Evolutionary conservation across 2,329 filamentous ascomycete genomes (phyloP), one percentile per base, ranked within the genome.

Genomic region (Colletotrichum truncatum): DNA sequence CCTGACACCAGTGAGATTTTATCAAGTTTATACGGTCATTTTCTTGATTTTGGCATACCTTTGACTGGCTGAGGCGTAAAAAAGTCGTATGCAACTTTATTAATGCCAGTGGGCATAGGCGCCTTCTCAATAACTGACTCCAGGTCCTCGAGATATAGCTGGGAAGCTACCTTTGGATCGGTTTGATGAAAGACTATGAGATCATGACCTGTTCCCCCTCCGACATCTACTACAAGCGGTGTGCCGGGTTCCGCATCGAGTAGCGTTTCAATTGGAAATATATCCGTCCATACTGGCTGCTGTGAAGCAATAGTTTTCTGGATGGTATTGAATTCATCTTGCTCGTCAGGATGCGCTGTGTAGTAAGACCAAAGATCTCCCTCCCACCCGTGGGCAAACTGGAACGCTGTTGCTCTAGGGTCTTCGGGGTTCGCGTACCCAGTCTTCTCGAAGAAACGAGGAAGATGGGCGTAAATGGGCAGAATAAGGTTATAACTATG

Each of bases 11-110:
- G 2, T 46, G 7, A 0, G 28, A 1, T 0, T 18, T 0, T 8
- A 23, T 4, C 8, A 6, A 4, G 11, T 34, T 7, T 18, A 16
- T 14, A 0, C 1, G 12, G 23, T 1, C 3, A 14, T 12, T 1
- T 14, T 9, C 9, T 2, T 6, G 39, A 28, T 9, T 6, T 2
- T 6, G 39, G 21, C 38, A 21, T 8, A 56, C 51, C 41, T 18
- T 73, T 55, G 6, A 77, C 70, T 1, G 75, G 68, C 67, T 81
- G 79, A 1, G 75, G 75, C 25, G 71, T 61, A 72, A 81, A 80
- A 63, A 81, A 77, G 68, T 78, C 72, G 64, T 81, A 78, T 8
- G 71, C 71, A 3, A 57, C 26, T 5, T 26, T 43, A 11, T 41
- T 23, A 0, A 62, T 21, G 1, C 25, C 32, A 6, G 25, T 18